Conservation (phyloP, 2,329 filamentous ascomycete species). For the Domatiomyces catenatus region DNA sequence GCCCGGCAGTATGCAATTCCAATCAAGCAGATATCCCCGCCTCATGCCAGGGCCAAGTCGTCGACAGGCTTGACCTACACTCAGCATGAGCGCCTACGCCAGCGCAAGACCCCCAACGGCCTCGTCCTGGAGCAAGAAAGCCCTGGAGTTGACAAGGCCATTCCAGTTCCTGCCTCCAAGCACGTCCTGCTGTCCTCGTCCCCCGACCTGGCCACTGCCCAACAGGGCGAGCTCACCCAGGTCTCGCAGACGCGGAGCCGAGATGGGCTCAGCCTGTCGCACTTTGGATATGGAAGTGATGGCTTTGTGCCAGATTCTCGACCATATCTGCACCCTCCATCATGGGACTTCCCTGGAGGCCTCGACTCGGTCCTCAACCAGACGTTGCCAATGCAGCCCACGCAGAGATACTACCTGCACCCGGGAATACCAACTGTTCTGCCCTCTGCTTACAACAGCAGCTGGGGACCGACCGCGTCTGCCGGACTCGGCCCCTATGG, state of each 20-base stretch:
- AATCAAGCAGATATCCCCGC: neutral
- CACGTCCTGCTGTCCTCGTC: conserved; percentile 61
- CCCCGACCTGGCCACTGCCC: conserved; percentile 13
- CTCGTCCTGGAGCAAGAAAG: conserved; percentile 82
- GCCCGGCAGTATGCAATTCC: neutral
- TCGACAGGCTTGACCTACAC: conserved; percentile 8
- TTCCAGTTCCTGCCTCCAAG: conserved; percentile 63
- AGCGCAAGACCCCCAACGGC: conserved; percentile 88
- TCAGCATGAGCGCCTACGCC: conserved; percentile 52
- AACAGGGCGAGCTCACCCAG: neutral
- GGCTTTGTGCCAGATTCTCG: neutral
- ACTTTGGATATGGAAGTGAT: neutral
- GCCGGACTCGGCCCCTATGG: conserved; percentile 43
- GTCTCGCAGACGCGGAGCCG: neutral
- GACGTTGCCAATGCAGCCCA: conserved; percentile 30
- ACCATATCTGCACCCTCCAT: conserved; percentile 7
- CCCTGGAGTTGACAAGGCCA: conserved; percentile 55
- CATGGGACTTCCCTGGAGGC: conserved; percentile 23
- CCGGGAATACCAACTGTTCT: conserved; percentile 42
- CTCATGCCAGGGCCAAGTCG: neutral
- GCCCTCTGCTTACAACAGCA: conserved; percentile 43
- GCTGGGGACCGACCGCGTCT: conserved; percentile 42
- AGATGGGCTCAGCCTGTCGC: neutral
- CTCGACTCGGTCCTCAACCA: conserved; percentile 49
- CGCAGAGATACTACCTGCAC: conserved; percentile 27